Conservation (phyloP, 148 eudicot genomes). For the Fagopyrum homotropicum region DNA sequence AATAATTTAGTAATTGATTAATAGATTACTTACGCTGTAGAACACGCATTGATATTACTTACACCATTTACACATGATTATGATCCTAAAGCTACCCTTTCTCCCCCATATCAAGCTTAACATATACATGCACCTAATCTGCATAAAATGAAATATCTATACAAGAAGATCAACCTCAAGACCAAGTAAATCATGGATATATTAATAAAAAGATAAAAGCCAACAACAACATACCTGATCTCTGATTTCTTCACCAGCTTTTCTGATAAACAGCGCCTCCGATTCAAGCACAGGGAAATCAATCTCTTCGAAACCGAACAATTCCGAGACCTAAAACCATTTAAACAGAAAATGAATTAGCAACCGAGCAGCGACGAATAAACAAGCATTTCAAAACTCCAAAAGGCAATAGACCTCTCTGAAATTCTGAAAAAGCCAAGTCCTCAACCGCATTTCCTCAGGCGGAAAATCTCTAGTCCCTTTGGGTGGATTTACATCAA, state of each 20-base stretch:
- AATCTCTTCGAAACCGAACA: conserved; percentile 45
- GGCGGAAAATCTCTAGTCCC: conserved; percentile 97
- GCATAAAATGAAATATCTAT: background rate
- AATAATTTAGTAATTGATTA: background rate
- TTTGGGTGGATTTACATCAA: conserved; percentile 91
- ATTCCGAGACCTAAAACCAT: conserved; percentile 30
- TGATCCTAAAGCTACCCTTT: background rate
- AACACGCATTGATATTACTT: background rate
- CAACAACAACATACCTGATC: conserved; percentile 31
- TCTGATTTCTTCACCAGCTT: conserved; percentile 47
- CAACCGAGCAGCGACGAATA: background rate
- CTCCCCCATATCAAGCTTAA: background rate
- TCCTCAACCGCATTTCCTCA: conserved; percentile 87
- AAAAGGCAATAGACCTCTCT: conserved; percentile 36
- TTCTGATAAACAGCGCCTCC: conserved; percentile 35
- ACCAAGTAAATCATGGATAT: background rate
- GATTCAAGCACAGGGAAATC: conserved; percentile 42
- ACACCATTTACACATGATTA: background rate
- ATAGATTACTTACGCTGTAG: background rate
- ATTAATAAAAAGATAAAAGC: background rate
- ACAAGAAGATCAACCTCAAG: too few relatives aligned
- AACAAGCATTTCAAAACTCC: background rate
- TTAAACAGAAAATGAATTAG: background rate
- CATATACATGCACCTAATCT: background rate
- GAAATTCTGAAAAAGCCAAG: conserved; percentile 74